These are phyloP conservation scores for Vitis rotundifolia DNA, from an alignment of 164 flowering plant genomes.

Conservation along the genomic window DNA sequence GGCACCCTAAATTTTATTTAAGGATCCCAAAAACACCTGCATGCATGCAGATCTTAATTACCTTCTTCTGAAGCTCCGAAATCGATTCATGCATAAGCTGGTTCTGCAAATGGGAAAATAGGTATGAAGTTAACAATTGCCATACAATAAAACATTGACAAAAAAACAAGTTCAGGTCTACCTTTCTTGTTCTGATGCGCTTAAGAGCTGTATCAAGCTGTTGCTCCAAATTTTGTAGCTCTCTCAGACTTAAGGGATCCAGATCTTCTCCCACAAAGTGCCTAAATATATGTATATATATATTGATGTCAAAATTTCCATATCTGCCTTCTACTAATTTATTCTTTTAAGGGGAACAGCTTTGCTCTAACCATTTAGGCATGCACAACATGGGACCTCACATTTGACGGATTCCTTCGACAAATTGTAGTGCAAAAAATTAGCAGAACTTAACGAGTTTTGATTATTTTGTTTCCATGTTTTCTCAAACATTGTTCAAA, in stretches of 20 bases:
- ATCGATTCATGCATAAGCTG: slow-evolving; percentile 62
- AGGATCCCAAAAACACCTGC: too few species aligned
- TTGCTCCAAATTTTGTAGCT: slow-evolving; percentile 79
- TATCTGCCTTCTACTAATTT: too few species aligned
- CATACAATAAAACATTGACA: background rate
- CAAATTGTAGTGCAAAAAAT: too few species aligned
- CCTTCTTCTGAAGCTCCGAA: slow-evolving; percentile 70
- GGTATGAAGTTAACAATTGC: background rate
- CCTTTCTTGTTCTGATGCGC: slow-evolving; percentile 71
- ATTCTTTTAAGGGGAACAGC: too few species aligned
- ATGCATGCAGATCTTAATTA: slow-evolving; percentile 12
- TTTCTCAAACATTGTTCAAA: too few species aligned
- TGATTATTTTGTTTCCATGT: too few species aligned
- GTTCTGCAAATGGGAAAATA: slow-evolving; percentile 39
- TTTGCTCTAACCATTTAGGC: too few species aligned
- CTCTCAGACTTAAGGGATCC: slow-evolving; percentile 57
- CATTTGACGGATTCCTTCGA: too few species aligned
- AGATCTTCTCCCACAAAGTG: slow-evolving; percentile 67
- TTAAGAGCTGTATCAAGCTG: slow-evolving; percentile 72
- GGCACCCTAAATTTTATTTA: too few species aligned
- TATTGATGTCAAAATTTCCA: background rate
- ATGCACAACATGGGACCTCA: too few species aligned
- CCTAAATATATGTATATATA: slow-evolving; percentile 29
- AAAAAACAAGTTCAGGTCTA: slow-evolving; percentile 4
- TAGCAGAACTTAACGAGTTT: too few species aligned